A percentile compares a stretch with the other conserved stretches of the same genome.
Conservation (phyloP, 345 rosid species). For the Moringa oleifera region DNA sequence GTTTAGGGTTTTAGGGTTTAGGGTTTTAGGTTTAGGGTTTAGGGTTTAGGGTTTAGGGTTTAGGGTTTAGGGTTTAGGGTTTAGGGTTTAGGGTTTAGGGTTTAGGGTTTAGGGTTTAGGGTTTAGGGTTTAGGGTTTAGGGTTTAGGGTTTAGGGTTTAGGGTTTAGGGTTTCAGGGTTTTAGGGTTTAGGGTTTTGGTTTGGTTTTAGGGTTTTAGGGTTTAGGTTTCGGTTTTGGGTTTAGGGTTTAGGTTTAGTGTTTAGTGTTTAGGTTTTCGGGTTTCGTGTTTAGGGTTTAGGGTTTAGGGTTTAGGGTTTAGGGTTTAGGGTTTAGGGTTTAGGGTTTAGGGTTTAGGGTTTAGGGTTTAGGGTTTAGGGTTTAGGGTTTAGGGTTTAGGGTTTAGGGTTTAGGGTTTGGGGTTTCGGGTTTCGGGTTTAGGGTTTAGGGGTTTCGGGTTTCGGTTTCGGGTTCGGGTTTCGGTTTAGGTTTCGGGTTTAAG, state of each 20-base stretch:
- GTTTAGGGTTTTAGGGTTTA: conserved; percentile 5
- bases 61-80: conserved; percentile 7
- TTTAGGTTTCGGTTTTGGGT: neutral
- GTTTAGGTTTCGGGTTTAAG: neutral
- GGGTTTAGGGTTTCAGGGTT: conserved; percentile 7
- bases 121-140: conserved; percentile 2
- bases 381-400: conserved; percentile 6
- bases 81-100: conserved; percentile 8
- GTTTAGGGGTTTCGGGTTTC: too few relatives aligned
- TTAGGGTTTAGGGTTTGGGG: conserved; percentile 5
- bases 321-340: conserved; percentile 5
- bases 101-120: conserved; percentile 5
- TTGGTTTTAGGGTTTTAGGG: neutral
- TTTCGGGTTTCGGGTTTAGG: conserved; percentile 3
- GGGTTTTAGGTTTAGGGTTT: conserved; percentile 1
- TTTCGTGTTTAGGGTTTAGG: conserved; percentile 1
- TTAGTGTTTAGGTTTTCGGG: neutral
- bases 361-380: conserved; percentile 6
- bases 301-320: conserved; percentile 4
- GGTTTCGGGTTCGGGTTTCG: neutral
- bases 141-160: neutral
- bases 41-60: conserved; percentile 2
- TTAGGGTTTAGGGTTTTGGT: conserved; percentile 8
- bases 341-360: conserved; percentile 6
- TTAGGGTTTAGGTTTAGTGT: conserved; percentile 8